Base-by-base conservation (phyloP, 768 basidiomycete species). In the Pulveroboletus sp. region DNA sequence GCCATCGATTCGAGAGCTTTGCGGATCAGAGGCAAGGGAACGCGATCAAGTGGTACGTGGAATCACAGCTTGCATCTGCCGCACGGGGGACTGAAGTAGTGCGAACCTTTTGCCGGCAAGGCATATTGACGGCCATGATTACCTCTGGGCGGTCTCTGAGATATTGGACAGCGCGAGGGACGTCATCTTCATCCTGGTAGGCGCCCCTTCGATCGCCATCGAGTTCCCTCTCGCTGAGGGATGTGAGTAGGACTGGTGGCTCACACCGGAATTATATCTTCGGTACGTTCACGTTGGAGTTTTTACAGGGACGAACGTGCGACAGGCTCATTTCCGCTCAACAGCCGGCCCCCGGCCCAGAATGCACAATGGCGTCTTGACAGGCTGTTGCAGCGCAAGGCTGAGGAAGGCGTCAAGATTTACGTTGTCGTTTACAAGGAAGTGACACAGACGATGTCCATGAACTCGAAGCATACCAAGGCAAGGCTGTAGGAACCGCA, bases 381-480 rank as follows among this genome's bases (percentile, higher is more conserved):
- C 65, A 72, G 82, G 31, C 64, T 98, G 11, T 75, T 98, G 43
- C 74, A 88, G 68, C 80, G 86, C 46, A 97, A 97, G 70, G 96
- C 96, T 0, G 76, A 91, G 62, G 73, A 95, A 60, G 96, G 95
- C 18, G 96, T 98, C 49, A 90, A 85, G 67, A 71, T 99, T 38
- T 88, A 93, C 68, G 80, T 98, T 39, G 75, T 93, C 53, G 90
- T 97, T 4, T 97, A 97, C 76, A 98, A 97, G 69, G 94, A 96
- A 76, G 86, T 98, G 48, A 86, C 88, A 1, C 85, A 89, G 73
- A 93, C 92, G 1, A 96, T 96, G 93, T 72, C 76, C 11, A 86
- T 95, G 84, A 81, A 79, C 49, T 91, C 89, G 0, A 80, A 82
- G 58, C 91, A 94, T 63, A 93, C 93, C 49, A 94, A 93, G 71